Base-by-base conservation (phyloP, 768 basidiomycete species). In the Boletus insuetus region DNA sequence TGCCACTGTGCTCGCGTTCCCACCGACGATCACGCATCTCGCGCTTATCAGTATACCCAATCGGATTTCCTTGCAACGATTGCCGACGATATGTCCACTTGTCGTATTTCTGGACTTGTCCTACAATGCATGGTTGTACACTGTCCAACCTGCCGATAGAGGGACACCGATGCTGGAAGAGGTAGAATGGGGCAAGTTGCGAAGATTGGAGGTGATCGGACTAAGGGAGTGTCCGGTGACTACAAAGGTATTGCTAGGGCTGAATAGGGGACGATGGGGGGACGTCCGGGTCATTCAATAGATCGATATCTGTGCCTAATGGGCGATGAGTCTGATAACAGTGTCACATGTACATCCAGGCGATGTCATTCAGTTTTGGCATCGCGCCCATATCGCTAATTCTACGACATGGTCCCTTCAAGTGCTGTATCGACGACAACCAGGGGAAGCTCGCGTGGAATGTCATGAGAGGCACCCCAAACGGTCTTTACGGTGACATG, bases 221-320 rank as follows among this genome's bases (percentile, higher is more conserved):
- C 65, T 87, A 49, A 73, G 85, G 58, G 79, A 68, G 40, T 87
- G 84, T 67, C 64, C 67, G 43, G 61, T 85, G 24, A 73, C 79
- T 2, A 62, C 62, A 39, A 74, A 69, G n/a, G 65, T 83, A 31
- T 50, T 79, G 20, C 58, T 53, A 37, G 77, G 71, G 51, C 64
- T 90, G 39, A 87, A 89, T 60, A 71, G 75, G 62, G 79, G 81
- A 0, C 78, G 85, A 56, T 88, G 87, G 86, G 80, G 81, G 55
- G 86, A 86, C 62, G 74, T 91, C 34, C 69, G 67, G 41, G 64
- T 86, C 58, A 62, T 86, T 55, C 72, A 67, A 53, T 80, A 69
- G 56, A 40, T 37, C 46, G 35, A 24, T 53, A 56, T 54, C 31
- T 7, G 32, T n/a, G 38, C 16, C 7, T 6, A n/a, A 46, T 24